Conservation (phyloP, 2,329 filamentous ascomycete species). For the Trichoderma polysporum region DNA sequence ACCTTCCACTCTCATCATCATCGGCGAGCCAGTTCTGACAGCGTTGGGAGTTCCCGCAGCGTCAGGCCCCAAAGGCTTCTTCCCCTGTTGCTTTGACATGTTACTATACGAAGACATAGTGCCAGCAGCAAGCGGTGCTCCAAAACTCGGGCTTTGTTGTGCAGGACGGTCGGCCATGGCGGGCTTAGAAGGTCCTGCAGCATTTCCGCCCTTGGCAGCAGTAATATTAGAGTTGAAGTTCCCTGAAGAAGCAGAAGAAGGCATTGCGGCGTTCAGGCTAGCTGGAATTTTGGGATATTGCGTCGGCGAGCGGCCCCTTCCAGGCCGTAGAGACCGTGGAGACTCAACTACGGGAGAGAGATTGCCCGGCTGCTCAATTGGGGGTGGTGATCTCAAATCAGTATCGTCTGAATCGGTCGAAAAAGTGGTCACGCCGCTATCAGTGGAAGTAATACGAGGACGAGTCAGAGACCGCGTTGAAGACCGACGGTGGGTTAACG, state of each 20-base stretch:
- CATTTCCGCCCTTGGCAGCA: not conserved
- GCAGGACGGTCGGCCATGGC: not conserved
- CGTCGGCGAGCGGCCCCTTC: conserved; percentile 34
- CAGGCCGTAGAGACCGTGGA: conserved; percentile 41
- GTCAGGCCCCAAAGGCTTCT: conserved; percentile 5
- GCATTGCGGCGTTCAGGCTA: conserved; percentile 8
- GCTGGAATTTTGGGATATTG: conserved; percentile 34
- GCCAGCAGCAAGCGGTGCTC: conserved; percentile 25
- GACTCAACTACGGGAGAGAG: conserved; percentile 53
- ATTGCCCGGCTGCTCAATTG: conserved; percentile 30
- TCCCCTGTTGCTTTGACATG: not conserved
- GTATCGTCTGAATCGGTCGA: conserved; percentile 33
- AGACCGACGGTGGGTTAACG: conserved; percentile 13
- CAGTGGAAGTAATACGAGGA: conserved; percentile 30
- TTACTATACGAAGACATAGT: conserved; percentile 18
- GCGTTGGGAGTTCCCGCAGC: conserved; percentile 23
- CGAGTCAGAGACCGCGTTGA: conserved; percentile 27
- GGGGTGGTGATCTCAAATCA: conserved; percentile 14
- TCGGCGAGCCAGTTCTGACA: conserved; percentile 33
- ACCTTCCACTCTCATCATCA: conserved; percentile 41
- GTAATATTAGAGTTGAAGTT: not conserved
- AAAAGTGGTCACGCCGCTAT: conserved; percentile 37
- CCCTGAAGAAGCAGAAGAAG: not conserved
- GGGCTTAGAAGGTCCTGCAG: not conserved
- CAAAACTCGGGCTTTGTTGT: conserved; percentile 35